Evolutionary conservation across 805 yeast species (phyloP).

Genomic region (Scheffersomyces amazonensis): DNA sequence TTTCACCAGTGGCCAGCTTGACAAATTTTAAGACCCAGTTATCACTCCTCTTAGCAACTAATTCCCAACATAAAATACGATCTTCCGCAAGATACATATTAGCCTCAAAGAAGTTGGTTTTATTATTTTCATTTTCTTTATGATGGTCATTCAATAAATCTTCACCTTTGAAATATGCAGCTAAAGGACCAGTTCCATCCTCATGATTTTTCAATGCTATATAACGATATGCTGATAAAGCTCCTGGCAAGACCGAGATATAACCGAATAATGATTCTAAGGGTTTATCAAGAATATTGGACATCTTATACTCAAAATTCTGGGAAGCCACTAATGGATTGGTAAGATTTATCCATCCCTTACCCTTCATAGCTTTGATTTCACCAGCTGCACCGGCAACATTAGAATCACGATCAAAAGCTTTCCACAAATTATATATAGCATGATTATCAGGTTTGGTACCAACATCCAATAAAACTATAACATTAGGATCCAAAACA

Average conservation of each 20-base stretch:
- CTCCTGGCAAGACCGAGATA: conserved; percentile 93
- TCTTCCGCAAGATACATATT: conserved; percentile 98
- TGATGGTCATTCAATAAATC: conserved; percentile 32
- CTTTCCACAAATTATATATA: conserved; percentile 93
- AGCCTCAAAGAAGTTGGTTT: conserved; percentile 85
- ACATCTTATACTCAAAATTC: conserved; percentile 94
- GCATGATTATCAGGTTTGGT: conserved; percentile 90
- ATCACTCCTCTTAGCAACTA: conserved; percentile 79
- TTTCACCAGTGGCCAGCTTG: conserved; percentile 90
- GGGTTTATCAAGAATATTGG: conserved; percentile 94
- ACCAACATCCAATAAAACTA: conserved; percentile 92
- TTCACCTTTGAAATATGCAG: conserved; percentile 90
- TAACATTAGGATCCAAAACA: conserved; percentile 84
- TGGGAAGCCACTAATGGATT: conserved; percentile 96
- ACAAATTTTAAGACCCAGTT: conserved; percentile 92
- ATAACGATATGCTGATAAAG: conserved; percentile 89
- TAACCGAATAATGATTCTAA: conserved; percentile 91
- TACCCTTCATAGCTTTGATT: conserved; percentile 92
- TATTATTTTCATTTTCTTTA: conserved; percentile 28
- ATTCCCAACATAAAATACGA: conserved; percentile 93
- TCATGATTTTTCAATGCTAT: conserved; percentile 80
- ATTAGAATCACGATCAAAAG: conserved; percentile 92
- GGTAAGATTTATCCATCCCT: conserved; percentile 71
- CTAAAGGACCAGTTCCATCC: conserved; percentile 90
- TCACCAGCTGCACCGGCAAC: conserved; percentile 99